phyloP scores from a whole-genome alignment of 176 grass and related monocot species.

The Eleusine coracana region DNA sequence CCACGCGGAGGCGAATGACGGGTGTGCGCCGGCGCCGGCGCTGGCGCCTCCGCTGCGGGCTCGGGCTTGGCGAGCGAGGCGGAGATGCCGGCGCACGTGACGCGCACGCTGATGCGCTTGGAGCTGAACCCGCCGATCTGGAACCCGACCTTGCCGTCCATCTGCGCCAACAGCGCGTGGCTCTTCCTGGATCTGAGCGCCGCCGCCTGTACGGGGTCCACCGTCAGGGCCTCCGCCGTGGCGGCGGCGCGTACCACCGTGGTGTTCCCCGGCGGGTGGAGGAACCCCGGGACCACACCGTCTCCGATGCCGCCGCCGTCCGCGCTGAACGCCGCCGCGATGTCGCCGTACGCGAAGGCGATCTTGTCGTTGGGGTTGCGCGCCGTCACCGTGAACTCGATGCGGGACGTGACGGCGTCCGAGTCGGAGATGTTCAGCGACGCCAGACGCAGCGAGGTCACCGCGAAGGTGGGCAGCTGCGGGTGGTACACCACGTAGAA shows the following conservation, averaged over 20 bases:
- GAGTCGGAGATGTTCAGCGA: slow-evolving; percentile 73
- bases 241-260: slow-evolving; percentile 64
- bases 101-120: slow-evolving; percentile 68
- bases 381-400: slow-evolving; percentile 85
- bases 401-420: slow-evolving; percentile 71
- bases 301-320: slow-evolving; percentile 62
- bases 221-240: slow-evolving; percentile 32
- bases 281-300: slow-evolving; percentile 72
- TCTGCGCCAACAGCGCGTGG: slow-evolving; percentile 51
- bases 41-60: slow-evolving; percentile 39
- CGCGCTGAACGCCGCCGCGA: slow-evolving; percentile 57
- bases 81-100: slow-evolving; percentile 62
- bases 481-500: slow-evolving; percentile 92
- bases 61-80: slow-evolving; percentile 49
- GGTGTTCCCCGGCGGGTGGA: slow-evolving; percentile 68
- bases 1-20: too few species aligned
- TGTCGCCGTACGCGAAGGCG: slow-evolving; percentile 72
- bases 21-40: slow-evolving; percentile 31
- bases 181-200: slow-evolving; percentile 73
- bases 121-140: slow-evolving; percentile 84
- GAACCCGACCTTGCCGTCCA: slow-evolving; percentile 81
- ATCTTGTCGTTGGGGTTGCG: slow-evolving; percentile 92
- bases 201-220: slow-evolving; percentile 63
- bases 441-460: slow-evolving; percentile 72
- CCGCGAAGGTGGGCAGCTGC: slow-evolving; percentile 65